phyloP scores from a whole-genome alignment of 2,329 filamentous ascomycete genomes.

The Sphaerulina populicola region DNA sequence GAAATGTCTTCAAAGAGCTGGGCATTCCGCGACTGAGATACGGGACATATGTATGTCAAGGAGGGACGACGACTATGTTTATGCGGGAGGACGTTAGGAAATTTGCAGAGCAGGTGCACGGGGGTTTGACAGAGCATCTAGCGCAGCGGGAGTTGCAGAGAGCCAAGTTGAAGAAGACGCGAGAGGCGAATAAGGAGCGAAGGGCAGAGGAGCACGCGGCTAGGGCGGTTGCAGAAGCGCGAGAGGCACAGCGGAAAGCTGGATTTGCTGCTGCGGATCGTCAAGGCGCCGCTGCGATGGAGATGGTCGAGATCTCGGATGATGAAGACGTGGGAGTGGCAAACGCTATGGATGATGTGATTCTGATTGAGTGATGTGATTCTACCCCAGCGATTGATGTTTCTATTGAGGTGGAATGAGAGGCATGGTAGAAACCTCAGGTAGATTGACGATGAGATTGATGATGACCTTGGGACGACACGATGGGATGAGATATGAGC shows the following conservation, averaged over 20 bases:
- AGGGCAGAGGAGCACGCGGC: not conserved
- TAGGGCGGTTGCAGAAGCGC: not conserved
- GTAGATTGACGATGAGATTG: too few relatives aligned
- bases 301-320: not conserved
- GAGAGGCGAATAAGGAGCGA: conserved; percentile 7
- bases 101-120: conserved; percentile 19
- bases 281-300: not conserved
- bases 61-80: conserved; percentile 26
- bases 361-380: not conserved
- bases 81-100: conserved; percentile 21
- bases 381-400: too few relatives aligned
- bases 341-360: not conserved
- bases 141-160: conserved; percentile 9
- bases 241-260: not conserved
- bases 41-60: conserved; percentile 21
- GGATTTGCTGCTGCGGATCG: not conserved
- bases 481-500: too few relatives aligned
- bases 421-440: too few relatives aligned
- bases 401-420: too few relatives aligned
- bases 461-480: too few relatives aligned
- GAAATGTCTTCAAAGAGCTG: not conserved
- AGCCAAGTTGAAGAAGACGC: conserved; percentile 13
- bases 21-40: conserved; percentile 19
- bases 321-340: not conserved
- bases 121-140: conserved; percentile 18